A percentile compares a stretch with the other conserved stretches of the same genome.
Evolutionary conservation across 1,284 basidiomycete species (phyloP).

Genomic region (Malassezia dermatis): DNA sequence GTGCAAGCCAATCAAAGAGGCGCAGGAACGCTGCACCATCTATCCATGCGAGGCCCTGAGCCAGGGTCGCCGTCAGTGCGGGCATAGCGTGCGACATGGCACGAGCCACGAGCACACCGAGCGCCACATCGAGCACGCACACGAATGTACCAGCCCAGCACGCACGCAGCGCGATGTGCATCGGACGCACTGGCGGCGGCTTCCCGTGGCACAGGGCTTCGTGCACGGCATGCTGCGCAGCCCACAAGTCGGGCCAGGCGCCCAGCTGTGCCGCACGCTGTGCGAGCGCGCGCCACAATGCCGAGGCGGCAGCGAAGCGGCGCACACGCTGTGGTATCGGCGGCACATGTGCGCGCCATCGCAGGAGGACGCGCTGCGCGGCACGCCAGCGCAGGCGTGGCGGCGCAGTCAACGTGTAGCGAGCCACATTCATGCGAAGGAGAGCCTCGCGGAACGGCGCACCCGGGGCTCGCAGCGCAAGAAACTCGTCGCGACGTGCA

Average conservation of each 20-base stretch:
- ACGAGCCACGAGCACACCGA: neutral
- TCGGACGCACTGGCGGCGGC: neutral
- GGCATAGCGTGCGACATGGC: neutral
- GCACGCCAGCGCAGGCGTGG: neutral
- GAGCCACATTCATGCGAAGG: neutral
- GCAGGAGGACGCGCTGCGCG: neutral
- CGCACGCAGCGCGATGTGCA: neutral
- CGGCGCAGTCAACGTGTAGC: neutral
- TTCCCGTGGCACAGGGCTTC: neutral
- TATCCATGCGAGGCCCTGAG: neutral
- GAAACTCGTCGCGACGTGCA: conserved; percentile 1
- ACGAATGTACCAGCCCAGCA: neutral
- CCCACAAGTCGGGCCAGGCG: neutral
- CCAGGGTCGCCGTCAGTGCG: neutral
- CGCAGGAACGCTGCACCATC: conserved; percentile 28
- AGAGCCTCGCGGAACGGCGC: neutral
- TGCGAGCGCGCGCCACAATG: neutral
- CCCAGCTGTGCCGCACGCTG: neutral
- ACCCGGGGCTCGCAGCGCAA: neutral
- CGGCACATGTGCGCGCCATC: neutral
- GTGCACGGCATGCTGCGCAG: neutral
- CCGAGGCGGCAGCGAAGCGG: neutral
- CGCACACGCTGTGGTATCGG: neutral
- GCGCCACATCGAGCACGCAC: neutral
- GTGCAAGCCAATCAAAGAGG: conserved; percentile 70